Percentiles rank a stretch among this genome's conserved stretches.
phyloP scores from a whole-genome alignment of 2,329 filamentous ascomycete species.

The Sarocladium brachiariae region DNA sequence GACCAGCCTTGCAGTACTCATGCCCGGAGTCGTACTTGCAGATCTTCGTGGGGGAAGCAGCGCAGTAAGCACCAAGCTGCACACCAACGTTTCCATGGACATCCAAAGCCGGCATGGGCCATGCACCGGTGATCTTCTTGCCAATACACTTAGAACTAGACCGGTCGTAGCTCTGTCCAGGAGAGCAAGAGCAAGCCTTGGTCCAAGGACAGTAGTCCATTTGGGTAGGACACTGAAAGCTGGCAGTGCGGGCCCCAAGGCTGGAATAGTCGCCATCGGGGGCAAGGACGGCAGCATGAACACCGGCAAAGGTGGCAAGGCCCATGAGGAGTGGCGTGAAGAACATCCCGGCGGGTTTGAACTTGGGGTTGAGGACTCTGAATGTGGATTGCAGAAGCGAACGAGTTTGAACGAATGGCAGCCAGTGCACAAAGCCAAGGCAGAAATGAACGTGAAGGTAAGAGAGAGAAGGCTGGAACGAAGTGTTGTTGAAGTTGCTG shows the following conservation, averaged over 20 bases:
- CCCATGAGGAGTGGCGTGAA: constrained; percentile 5
- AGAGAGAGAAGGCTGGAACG: not conserved
- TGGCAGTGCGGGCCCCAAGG: constrained; percentile 1
- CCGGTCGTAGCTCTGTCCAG: constrained; percentile 33
- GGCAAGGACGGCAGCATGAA: not conserved
- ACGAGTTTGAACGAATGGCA: constrained; percentile 1
- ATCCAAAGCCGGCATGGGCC: constrained; percentile 22
- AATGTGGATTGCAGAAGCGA: not conserved
- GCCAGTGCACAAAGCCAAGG: constrained; percentile 4
- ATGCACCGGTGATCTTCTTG: constrained; percentile 21
- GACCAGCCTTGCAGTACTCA: constrained; percentile 28
- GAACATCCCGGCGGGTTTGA: not conserved
- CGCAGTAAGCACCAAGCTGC: constrained; percentile 27
- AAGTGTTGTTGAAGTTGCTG: not conserved
- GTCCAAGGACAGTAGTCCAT: constrained; percentile 32
- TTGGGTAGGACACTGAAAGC: constrained; percentile 21
- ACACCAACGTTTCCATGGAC: constrained; percentile 13
- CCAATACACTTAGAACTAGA: constrained; percentile 21
- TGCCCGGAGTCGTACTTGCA: constrained; percentile 26
- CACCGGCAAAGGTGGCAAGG: not conserved
- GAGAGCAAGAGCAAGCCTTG: constrained; percentile 35
- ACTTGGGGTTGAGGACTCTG: not conserved
- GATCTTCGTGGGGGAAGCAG: constrained; percentile 28
- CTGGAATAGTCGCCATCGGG: not conserved
- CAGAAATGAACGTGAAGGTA: constrained; percentile 2